Base-by-base conservation (phyloP, 2,329 filamentous ascomycete species). In the Metarhizium album region DNA sequence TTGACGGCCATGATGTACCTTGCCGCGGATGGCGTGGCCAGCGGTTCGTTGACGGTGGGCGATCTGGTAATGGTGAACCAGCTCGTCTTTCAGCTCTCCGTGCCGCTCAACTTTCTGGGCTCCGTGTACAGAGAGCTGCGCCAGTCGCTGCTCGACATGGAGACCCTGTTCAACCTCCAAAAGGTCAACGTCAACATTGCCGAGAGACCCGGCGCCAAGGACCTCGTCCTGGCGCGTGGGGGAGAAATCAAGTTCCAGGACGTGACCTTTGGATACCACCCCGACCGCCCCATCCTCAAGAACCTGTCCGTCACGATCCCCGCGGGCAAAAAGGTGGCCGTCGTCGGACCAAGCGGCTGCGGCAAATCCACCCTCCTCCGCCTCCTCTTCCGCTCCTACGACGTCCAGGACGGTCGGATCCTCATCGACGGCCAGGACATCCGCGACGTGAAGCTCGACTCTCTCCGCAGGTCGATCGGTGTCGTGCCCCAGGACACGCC, bases 21-120 rank as follows among this genome's bases (percentile, higher is more conserved):
- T 52, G 93, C 90, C 5, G 89, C 89, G 23, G 82, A 91, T 60
- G 94, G 94, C 35, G 90, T 98, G 1, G 89, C 88, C 1, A 75
- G 73, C 3, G 91, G 91, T 14, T 73, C 75, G 5, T 71, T 98
- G 60, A 96, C 91, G 0, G 90, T 98, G 14, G 93, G 93, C 52
- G 94, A 98, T 64, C 76, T 98, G 31, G 93, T 98, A 64, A 94
- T 98, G 88, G 89, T 98, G 58, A 98, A 98, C 67, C 93, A 97
- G 73, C 83, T 98, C 18, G 90, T 98, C 53, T 98, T 98, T 70
- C 93, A 98, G 70, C 83, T 98, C 5, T 96, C 90, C 0, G 89
- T 98, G 3, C 93, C 93, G 0, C 78, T 98, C 53, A 98, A 98
- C 74, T 98, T 98, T 68, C 75, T 98, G 3, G 93, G 93, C n/a